Conservation (phyloP, 2,329 filamentous ascomycete species). For the Daldinia sp. region DNA sequence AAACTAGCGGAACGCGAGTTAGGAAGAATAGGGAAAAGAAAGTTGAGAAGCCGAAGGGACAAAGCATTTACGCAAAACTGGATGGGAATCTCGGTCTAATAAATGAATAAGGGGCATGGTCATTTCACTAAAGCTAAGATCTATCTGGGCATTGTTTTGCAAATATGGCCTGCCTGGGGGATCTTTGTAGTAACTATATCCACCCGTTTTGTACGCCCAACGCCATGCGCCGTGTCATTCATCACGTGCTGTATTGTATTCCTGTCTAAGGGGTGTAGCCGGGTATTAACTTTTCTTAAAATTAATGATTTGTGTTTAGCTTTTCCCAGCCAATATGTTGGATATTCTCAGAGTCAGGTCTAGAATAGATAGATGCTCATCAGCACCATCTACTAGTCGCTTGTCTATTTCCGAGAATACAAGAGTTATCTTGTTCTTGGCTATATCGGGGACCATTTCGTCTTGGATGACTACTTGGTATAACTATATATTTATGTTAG, state of each 20-base stretch:
- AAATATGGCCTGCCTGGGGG: neutral
- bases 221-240: slow-evolving; percentile 29
- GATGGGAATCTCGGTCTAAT: slow-evolving; percentile 64
- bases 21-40: slow-evolving; percentile 41
- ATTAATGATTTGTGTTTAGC: slow-evolving; percentile 29
- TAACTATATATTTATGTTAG: slow-evolving; percentile 58
- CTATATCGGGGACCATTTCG: slow-evolving; percentile 80
- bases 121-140: slow-evolving; percentile 10
- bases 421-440: slow-evolving; percentile 90
- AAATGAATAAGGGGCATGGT: slow-evolving; percentile 38
- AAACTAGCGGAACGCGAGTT: slow-evolving; percentile 33
- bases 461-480: slow-evolving; percentile 86
- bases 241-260: slow-evolving; percentile 2
- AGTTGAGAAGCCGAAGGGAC: slow-evolving; percentile 38
- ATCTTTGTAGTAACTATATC: slow-evolving; percentile 11
- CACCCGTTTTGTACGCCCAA: slow-evolving; percentile 30
- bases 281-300: slow-evolving; percentile 2
- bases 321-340: slow-evolving; percentile 66
- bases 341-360: slow-evolving; percentile 86
- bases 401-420: slow-evolving; percentile 96
- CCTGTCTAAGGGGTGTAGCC: neutral
- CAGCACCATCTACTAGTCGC: slow-evolving; percentile 89
- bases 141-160: neutral
- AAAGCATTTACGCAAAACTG: slow-evolving; percentile 58
- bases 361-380: slow-evolving; percentile 91